A percentile compares a stretch with the other conserved stretches of the same genome.
Conservation (phyloP, 2,329 filamentous ascomycete genomes). For the Cryphonectria parasitica region DNA sequence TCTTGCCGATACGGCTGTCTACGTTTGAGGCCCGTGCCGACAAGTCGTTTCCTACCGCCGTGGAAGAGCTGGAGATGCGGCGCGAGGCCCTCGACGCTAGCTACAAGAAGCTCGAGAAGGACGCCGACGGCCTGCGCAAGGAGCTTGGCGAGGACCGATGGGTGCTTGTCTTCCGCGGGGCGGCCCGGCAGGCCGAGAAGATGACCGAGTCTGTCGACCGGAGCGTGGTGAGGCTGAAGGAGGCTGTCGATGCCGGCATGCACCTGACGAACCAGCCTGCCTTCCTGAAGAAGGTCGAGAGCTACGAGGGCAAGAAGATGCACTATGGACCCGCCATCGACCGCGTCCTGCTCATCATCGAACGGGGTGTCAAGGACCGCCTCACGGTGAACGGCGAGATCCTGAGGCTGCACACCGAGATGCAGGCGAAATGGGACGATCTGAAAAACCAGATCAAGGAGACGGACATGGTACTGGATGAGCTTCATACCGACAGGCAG, state of each 20-base stretch:
- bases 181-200: slow-evolving; percentile 87
- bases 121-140: slow-evolving; percentile 85
- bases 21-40: slow-evolving; percentile 82
- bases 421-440: slow-evolving; percentile 79
- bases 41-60: slow-evolving; percentile 83
- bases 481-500: slow-evolving; percentile 64
- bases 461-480: slow-evolving; percentile 75
- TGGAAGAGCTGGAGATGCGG: slow-evolving; percentile 81
- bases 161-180: slow-evolving; percentile 93
- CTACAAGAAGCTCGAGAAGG: slow-evolving; percentile 86
- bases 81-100: slow-evolving; percentile 76
- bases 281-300: slow-evolving; percentile 84
- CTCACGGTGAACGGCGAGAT: slow-evolving; percentile 97
- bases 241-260: slow-evolving; percentile 74
- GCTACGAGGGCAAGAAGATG: slow-evolving; percentile 90
- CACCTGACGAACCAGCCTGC: slow-evolving; percentile 72
- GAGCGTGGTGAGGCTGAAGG: slow-evolving; percentile 79
- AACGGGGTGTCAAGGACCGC: slow-evolving; percentile 93
- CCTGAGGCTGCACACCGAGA: slow-evolving; percentile 80
- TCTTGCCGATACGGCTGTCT: slow-evolving; percentile 90
- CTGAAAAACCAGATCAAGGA: slow-evolving; percentile 78
- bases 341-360: slow-evolving; percentile 87
- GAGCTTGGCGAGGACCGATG: slow-evolving; percentile 95
- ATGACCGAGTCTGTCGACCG: slow-evolving; percentile 96
- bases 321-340: slow-evolving; percentile 95